A percentile compares a stretch with the other conserved stretches of the same genome.
These are phyloP conservation scores for Vigna angularis DNA, from an alignment of 306 rosid genomes.

Conservation along the genomic window DNA sequence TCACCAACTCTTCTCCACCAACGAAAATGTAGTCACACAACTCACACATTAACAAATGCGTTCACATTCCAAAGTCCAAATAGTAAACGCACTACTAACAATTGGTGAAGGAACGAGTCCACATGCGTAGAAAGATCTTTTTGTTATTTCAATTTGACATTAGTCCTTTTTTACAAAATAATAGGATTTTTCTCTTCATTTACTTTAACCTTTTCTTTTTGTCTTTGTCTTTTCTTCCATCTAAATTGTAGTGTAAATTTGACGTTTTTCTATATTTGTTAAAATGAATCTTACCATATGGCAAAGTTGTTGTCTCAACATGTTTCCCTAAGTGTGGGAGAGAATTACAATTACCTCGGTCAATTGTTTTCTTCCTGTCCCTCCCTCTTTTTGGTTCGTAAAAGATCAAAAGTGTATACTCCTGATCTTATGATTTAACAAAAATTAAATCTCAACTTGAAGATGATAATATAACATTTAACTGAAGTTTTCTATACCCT, in stretches of 20 bases:
- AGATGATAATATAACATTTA: background rate
- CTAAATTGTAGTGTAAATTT: too few species aligned
- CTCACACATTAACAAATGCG: constrained; percentile 16
- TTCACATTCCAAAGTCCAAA: constrained; percentile 9
- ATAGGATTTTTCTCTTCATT: too few species aligned
- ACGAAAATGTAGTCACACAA: constrained; percentile 14
- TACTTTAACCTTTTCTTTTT: background rate
- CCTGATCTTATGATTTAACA: background rate
- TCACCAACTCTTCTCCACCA: constrained; percentile 52
- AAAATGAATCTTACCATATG: background rate
- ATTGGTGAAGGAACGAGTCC: background rate
- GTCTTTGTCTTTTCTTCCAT: background rate
- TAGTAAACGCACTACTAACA: constrained; percentile 12
- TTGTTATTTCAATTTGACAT: too few species aligned
- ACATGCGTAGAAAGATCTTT: too few species aligned
- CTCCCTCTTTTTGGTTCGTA: too few species aligned
- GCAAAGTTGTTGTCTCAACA: background rate
- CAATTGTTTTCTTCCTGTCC: too few species aligned
- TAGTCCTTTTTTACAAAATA: too few species aligned
- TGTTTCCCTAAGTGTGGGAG: background rate
- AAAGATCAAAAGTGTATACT: background rate
- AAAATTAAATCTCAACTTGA: too few species aligned
- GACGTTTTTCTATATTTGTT: background rate
- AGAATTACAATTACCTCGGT: too few species aligned
- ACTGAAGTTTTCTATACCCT: background rate